phyloP scores from a whole-genome alignment of 2,329 filamentous ascomycete genomes.

The Colletotrichum paranaense region DNA sequence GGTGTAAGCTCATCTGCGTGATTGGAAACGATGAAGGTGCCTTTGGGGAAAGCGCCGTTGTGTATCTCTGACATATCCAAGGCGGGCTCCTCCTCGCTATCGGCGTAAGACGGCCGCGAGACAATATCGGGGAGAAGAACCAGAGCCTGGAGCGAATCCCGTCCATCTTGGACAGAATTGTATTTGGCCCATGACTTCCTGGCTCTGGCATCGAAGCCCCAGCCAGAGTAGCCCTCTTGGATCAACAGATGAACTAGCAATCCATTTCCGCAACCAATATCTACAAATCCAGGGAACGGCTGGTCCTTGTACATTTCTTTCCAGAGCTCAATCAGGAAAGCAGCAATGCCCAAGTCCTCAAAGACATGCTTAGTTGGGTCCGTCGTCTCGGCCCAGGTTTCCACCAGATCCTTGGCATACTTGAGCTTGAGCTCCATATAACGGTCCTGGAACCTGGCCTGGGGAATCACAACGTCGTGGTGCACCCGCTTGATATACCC shows the following conservation, averaged over 20 bases:
- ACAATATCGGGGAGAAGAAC: slow-evolving; percentile 62
- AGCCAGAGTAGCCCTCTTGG: slow-evolving; percentile 84
- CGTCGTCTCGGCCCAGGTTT: slow-evolving; percentile 86
- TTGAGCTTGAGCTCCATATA: slow-evolving; percentile 83
- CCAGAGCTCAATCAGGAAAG: slow-evolving; percentile 95
- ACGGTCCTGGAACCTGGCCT: slow-evolving; percentile 81
- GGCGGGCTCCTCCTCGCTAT: slow-evolving; percentile 34
- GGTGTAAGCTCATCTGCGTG: slow-evolving; percentile 96
- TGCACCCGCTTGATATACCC: slow-evolving; percentile 86
- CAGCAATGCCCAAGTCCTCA: slow-evolving; percentile 90
- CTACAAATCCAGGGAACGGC: slow-evolving; percentile 88
- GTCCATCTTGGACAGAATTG: slow-evolving; percentile 43
- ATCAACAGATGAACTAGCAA: slow-evolving; percentile 86
- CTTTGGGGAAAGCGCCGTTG: slow-evolving; percentile 74
- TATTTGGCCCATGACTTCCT: slow-evolving; percentile 89
- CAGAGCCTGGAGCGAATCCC: slow-evolving; percentile 53
- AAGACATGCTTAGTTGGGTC: slow-evolving; percentile 94
- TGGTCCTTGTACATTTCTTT: slow-evolving; percentile 75
- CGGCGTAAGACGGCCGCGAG: slow-evolving; percentile 21
- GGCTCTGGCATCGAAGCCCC: slow-evolving; percentile 90
- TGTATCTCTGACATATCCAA: slow-evolving; percentile 47
- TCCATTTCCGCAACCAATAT: slow-evolving; percentile 96
- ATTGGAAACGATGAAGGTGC: slow-evolving; percentile 95
- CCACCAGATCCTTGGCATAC: slow-evolving; percentile 78
- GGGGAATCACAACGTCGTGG: slow-evolving; percentile 84